These are phyloP conservation scores for Cyberlindnera amylophila DNA, from an alignment of 805 yeast genomes.

Conservation along the genomic window DNA sequence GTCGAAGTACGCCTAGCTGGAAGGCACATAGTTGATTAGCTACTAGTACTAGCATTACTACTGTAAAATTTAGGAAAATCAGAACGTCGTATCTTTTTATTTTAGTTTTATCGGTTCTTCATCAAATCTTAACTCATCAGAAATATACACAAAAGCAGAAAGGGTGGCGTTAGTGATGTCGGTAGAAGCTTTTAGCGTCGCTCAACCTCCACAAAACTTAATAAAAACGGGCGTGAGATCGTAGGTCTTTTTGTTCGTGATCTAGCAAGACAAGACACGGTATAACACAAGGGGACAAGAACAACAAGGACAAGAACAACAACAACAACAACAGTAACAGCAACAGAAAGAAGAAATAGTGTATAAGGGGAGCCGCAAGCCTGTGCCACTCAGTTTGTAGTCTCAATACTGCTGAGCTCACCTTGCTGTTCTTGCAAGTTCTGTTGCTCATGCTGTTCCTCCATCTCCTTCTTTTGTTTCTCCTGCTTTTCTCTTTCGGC, in stretches of 20 bases:
- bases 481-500: conserved; percentile 50
- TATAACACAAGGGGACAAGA: too few species aligned
- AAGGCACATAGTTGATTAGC: too few species aligned
- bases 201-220: background rate
- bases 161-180: background rate
- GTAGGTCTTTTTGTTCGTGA: too few species aligned
- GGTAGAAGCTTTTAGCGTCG: background rate
- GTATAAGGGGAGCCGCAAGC: too few species aligned
- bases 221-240: background rate
- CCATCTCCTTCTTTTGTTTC: conserved; percentile 21
- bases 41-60: too few species aligned
- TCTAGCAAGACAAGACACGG: too few species aligned
- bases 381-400: background rate
- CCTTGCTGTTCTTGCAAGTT: conserved; percentile 16
- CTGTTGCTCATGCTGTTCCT: conserved; percentile 10
- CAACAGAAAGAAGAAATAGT: too few species aligned
- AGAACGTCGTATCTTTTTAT: too few species aligned
- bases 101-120: background rate
- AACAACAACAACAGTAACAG: too few species aligned
- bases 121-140: conserved; percentile 4
- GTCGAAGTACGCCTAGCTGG: too few species aligned
- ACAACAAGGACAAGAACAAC: too few species aligned
- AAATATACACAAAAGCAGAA: background rate
- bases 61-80: too few species aligned
- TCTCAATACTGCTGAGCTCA: conserved; percentile 5